These are phyloP conservation scores for Parsonsia alboflavescens DNA, from an alignment of 257 asterid genomes.

Conservation along the genomic window DNA sequence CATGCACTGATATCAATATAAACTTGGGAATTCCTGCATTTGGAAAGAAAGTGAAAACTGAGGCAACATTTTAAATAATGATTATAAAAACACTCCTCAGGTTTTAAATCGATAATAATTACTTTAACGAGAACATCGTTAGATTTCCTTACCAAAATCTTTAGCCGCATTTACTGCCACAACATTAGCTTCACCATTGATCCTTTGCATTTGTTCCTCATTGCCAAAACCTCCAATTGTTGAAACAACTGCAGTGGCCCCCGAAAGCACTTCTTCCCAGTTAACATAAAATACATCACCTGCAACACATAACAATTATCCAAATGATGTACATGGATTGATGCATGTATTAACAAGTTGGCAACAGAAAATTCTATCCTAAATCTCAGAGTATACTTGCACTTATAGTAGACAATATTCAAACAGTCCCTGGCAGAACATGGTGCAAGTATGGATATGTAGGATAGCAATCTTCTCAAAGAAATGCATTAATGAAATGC, in stretches of 20 bases:
- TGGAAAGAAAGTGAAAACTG: neutral
- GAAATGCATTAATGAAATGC: neutral
- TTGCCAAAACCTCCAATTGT: constrained; percentile 97
- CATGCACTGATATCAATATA: constrained; percentile 93
- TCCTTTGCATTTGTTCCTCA: constrained; percentile 91
- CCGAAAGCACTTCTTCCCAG: constrained; percentile 89
- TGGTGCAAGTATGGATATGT: neutral
- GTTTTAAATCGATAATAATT: neutral
- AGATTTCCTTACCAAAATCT: constrained; percentile 57
- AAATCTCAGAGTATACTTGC: neutral
- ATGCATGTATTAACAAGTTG: neutral
- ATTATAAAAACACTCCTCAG: neutral
- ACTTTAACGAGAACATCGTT: neutral
- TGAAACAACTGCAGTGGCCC: constrained; percentile 91
- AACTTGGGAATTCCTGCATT: constrained; percentile 80
- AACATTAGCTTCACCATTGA: constrained; percentile 95
- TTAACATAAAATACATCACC: constrained; percentile 92
- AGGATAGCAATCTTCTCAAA: neutral
- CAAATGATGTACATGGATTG: constrained; percentile 15
- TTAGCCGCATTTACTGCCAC: constrained; percentile 92
- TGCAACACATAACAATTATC: constrained; percentile 28
- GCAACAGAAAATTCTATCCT: constrained; percentile 3
- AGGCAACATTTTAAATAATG: neutral
- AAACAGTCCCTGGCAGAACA: neutral
- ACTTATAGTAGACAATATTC: neutral